Evolutionary conservation across 139 green algal genomes (phyloP).

Genomic region (Chlorokybus atmophyticus): DNA sequence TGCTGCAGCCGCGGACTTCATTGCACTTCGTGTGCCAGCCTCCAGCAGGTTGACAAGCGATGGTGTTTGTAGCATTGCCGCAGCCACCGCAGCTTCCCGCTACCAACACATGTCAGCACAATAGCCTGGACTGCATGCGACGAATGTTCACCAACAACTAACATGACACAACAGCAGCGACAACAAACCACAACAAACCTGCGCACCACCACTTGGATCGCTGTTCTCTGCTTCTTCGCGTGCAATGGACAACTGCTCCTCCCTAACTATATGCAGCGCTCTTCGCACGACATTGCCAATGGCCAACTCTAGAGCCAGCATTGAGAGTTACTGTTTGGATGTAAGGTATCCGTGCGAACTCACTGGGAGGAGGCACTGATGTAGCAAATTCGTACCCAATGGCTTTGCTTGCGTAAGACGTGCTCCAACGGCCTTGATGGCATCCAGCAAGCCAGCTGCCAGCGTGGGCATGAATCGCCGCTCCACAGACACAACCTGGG

Average conservation of each 20-base stretch:
- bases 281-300: constrained; percentile 85
- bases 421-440: constrained; percentile 5
- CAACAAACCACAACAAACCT: too few relatives aligned
- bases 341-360: neutral
- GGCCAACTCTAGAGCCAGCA: constrained; percentile 58
- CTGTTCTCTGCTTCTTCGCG: too few relatives aligned
- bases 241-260: constrained; percentile 45
- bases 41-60: too few relatives aligned
- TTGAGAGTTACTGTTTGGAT: neutral
- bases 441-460: constrained; percentile 5
- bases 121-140: too few relatives aligned
- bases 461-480: neutral
- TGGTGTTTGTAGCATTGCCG: too few relatives aligned
- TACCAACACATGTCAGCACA: too few relatives aligned
- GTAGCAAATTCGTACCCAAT: neutral
- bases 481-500: constrained; percentile 11
- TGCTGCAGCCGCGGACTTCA: too few relatives aligned
- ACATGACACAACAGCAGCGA: too few relatives aligned
- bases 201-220: too few relatives aligned
- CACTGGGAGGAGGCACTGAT: neutral
- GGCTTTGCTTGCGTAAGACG: constrained; percentile 4
- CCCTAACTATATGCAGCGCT: constrained; percentile 83
- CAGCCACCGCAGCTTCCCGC: too few relatives aligned
- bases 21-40: too few relatives aligned
- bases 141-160: too few relatives aligned